These are phyloP conservation scores for Diaporthe aspalathi DNA, from an alignment of 2,329 filamentous ascomycete genomes.

Conservation along the genomic window DNA sequence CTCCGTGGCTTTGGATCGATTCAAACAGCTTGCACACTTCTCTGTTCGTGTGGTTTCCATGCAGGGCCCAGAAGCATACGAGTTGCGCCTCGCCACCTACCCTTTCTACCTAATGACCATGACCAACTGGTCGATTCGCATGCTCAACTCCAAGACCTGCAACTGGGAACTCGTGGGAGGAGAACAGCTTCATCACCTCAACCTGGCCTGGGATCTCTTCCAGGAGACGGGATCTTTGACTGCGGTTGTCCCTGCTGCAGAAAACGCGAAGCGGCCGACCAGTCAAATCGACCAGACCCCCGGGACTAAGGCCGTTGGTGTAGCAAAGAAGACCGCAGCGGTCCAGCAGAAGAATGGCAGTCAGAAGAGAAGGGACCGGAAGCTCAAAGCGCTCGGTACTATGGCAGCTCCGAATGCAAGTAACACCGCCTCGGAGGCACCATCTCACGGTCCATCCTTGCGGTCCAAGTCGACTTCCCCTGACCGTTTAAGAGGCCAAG, in stretches of 20 bases:
- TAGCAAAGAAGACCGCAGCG: not conserved
- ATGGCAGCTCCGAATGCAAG: not conserved
- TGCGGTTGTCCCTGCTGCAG: not conserved
- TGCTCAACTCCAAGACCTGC: constrained; percentile 25
- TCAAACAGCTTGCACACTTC: constrained; percentile 20
- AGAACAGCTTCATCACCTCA: constrained; percentile 13
- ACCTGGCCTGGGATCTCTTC: constrained; percentile 30
- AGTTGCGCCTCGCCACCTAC: constrained; percentile 35
- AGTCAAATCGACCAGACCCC: not conserved
- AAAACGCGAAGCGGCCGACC: not conserved
- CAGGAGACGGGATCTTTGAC: constrained; percentile 16
- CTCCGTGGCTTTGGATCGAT: constrained; percentile 23
- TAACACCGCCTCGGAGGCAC: constrained; percentile 14
- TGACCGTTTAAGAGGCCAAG: not conserved
- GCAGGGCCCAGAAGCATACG: constrained; percentile 34
- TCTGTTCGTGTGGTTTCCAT: constrained; percentile 31
- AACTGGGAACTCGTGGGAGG: constrained; percentile 22
- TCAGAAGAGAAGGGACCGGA: constrained; percentile 34
- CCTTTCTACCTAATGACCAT: constrained; percentile 38
- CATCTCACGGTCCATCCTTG: constrained; percentile 5
- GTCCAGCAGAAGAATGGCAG: constrained; percentile 27
- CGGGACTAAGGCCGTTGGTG: not conserved
- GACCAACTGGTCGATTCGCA: constrained; percentile 34
- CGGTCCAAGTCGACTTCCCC: not conserved
- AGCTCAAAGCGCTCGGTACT: constrained; percentile 5